Percentiles rank a stretch among this genome's conserved stretches.
Conservation (phyloP, 1,139 yeast species). For the Ogataea hybrid region DNA sequence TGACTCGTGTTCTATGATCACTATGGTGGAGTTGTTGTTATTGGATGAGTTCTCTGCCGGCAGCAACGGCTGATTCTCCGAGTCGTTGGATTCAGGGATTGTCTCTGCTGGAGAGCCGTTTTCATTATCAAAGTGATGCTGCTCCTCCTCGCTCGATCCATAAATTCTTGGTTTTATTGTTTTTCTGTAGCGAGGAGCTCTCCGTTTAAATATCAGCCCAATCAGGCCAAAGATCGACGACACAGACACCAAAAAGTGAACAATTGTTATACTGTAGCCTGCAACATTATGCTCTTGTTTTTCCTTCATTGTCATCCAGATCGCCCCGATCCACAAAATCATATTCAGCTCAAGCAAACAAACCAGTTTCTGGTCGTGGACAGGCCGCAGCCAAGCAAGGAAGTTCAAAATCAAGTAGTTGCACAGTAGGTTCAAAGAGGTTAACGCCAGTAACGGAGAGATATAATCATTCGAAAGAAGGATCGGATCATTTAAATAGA, state of each 20-base stretch:
- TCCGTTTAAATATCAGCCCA: conserved; percentile 34
- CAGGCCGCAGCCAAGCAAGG: conserved; percentile 50
- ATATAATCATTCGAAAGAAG: conserved; percentile 56
- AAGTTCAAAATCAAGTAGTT: conserved; percentile 58
- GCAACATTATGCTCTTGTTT: conserved; percentile 59
- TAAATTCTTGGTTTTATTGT: conserved; percentile 20
- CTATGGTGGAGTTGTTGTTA: conserved; percentile 21
- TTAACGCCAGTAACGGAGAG: conserved; percentile 46
- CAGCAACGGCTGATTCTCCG: conserved; percentile 24
- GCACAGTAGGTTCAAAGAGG: conserved; percentile 46
- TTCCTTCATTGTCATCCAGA: conserved; percentile 47
- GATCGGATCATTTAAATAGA: conserved; percentile 48
- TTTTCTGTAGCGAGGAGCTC: conserved; percentile 22
- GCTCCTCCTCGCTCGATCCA: conserved; percentile 24
- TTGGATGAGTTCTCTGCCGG: conserved; percentile 8
- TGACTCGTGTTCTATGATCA: conserved; percentile 31
- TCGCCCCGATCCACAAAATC: conserved; percentile 54
- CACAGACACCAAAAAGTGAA: conserved; percentile 50
- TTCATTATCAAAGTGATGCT: not conserved
- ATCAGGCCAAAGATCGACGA: conserved; percentile 57
- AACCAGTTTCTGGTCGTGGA: conserved; percentile 72
- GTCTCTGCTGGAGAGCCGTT: conserved; percentile 7
- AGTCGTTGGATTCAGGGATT: conserved; percentile 13
- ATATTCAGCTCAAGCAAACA: conserved; percentile 57
- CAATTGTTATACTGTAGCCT: conserved; percentile 49